Conservation (phyloP, 2,329 filamentous ascomycete genomes). For the Pestalotiopsis fici region DNA sequence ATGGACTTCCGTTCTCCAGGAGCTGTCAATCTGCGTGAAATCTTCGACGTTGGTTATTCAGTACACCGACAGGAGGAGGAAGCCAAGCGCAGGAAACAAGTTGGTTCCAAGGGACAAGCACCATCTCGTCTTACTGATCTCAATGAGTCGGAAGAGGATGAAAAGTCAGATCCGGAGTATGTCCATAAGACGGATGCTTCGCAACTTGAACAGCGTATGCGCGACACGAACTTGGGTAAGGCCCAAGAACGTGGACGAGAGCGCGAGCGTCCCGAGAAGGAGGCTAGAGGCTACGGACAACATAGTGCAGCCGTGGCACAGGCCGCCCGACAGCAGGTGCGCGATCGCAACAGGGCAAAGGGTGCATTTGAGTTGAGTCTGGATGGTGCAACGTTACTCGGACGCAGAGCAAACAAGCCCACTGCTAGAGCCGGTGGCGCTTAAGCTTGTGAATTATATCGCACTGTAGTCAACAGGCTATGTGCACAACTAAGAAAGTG, state of each 20-base stretch:
- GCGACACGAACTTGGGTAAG: conserved; percentile 70
- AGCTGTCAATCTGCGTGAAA: conserved; percentile 91
- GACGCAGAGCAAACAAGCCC: conserved; percentile 57
- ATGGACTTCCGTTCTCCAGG: conserved; percentile 95
- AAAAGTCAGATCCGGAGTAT: conserved; percentile 51
- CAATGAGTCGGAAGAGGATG: conserved; percentile 65
- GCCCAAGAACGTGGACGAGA: conserved; percentile 54
- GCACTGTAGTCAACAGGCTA: neutral
- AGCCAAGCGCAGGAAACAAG: conserved; percentile 84
- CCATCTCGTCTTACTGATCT: conserved; percentile 61
- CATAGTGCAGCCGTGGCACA: conserved; percentile 83
- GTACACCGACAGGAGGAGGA: conserved; percentile 97
- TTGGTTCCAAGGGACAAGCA: conserved; percentile 69
- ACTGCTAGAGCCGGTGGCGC: conserved; percentile 41
- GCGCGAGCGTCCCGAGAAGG: conserved; percentile 34
- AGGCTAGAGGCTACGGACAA: conserved; percentile 78
- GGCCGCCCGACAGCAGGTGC: conserved; percentile 79
- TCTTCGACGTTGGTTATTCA: conserved; percentile 97
- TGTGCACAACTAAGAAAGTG: neutral
- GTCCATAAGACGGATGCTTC: conserved; percentile 49
- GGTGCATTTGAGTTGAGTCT: conserved; percentile 90
- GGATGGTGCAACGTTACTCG: conserved; percentile 86
- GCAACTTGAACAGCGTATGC: conserved; percentile 84
- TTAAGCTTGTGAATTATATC: conserved; percentile 18
- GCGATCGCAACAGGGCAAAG: conserved; percentile 66